Evolutionary conservation across 208 protist genomes (phyloP).

Genomic region (Leptomonas pyrrhocoris): DNA sequence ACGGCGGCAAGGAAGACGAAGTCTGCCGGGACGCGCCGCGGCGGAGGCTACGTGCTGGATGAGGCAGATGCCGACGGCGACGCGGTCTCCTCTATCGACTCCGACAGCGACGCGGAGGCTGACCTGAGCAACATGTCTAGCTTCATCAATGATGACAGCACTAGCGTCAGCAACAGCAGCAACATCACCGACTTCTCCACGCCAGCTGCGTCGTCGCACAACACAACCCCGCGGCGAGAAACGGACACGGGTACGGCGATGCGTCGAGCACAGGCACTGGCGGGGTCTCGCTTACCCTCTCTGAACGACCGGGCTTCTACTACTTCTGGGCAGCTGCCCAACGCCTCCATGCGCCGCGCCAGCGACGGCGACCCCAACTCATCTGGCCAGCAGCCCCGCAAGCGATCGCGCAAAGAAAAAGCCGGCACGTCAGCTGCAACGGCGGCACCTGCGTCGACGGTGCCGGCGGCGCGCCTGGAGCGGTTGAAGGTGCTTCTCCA

Average conservation of each 20-base stretch:
- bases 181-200: constrained; percentile 13
- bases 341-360: background rate
- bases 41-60: constrained; percentile 41
- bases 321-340: background rate
- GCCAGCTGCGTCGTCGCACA: constrained; percentile 9
- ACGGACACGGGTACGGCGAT: background rate
- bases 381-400: constrained; percentile 6
- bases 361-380: background rate
- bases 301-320: background rate
- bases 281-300: background rate
- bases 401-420: constrained; percentile 25
- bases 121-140: constrained; percentile 24
- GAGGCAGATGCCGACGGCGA: constrained; percentile 25
- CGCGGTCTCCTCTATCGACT: constrained; percentile 25
- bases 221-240: constrained; percentile 17
- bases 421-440: background rate
- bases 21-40: background rate
- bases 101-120: constrained; percentile 3
- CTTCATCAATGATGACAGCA: constrained; percentile 29
- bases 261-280: background rate
- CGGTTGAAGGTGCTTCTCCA: constrained; percentile 59
- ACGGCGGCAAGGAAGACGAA: background rate
- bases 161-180: constrained; percentile 17
- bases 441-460: constrained; percentile 21
- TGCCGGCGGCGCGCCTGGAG: constrained; percentile 55